Evolutionary conservation across 2,329 filamentous ascomycete genomes (phyloP), one percentile per base, ranked within the genome.

Genomic region (Saccharata proteae): DNA sequence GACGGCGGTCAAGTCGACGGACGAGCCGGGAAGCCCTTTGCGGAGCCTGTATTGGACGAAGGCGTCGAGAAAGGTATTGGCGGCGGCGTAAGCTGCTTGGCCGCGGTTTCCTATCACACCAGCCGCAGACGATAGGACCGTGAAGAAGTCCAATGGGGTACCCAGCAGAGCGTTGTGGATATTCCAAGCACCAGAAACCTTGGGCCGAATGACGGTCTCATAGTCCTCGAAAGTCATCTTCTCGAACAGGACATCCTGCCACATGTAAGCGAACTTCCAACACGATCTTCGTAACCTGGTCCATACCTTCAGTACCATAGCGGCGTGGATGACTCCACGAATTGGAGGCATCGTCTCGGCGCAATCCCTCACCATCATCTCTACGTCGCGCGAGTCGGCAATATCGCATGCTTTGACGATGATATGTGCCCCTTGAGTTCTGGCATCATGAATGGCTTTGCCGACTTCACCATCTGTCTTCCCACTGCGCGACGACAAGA

Each of bases 31-130:
- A 4, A 45, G 36, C 3, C 42, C 42, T 6, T 23, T 28, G 7
- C 8, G 5, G 10, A 31, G 40, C 9, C 47, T 44, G 15, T 48
- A 38, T 0, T 39, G 39, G 6, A 45, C 47, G 6, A 53, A 29
- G 2, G 38, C 32, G 27, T 54, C 50, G 10, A 52, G 37, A 32
- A 51, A 54, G 3, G 50, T 38, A 30, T 51, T 51, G 6, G 38
- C 44, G 13, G 48, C 37, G 6, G 42, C 49, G 36, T 53, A 53
- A 6, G 43, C 38, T 31, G 48, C 22, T 47, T 47, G 4, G 36
- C 42, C 5, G 46, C 36, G 10, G 38, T 48, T 33, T 4, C 32
- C 45, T 11, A 41, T 5, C 11, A 47, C 34, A 9, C 41, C 31
- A 4, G 26, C 30, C 5, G 42, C 30, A 6, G 46, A 45, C 6